These are phyloP conservation scores for Phylloporus scabripes DNA, from an alignment of 768 basidiomycete genomes.

Conservation along the genomic window DNA sequence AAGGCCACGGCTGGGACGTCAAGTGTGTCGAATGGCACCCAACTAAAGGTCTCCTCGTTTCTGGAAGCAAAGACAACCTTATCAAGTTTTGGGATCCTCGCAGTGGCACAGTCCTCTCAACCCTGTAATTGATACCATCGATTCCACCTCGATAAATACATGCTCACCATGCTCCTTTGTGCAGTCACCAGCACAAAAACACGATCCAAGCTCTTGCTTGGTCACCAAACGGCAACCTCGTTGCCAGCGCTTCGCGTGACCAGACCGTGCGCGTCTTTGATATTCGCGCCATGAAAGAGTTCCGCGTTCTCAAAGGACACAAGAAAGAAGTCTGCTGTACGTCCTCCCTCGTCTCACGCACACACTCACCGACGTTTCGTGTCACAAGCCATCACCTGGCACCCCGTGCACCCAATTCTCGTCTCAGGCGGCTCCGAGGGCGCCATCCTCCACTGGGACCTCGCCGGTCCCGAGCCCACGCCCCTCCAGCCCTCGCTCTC, in stretches of 20 bases:
- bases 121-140: conserved; percentile 53
- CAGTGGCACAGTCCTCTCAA: conserved; percentile 84
- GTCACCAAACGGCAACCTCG: conserved; percentile 91
- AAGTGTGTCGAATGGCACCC: conserved; percentile 99
- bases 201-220: conserved; percentile 90
- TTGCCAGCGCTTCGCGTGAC: conserved; percentile 93
- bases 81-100: conserved; percentile 99
- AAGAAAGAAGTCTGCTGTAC: conserved; percentile 97
- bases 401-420: conserved; percentile 88
- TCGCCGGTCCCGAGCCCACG: conserved; percentile 54
- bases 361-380: neutral
- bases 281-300: conserved; percentile 96
- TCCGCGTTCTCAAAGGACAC: conserved; percentile 88
- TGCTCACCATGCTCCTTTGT: neutral
- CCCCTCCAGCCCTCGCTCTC: conserved; percentile 36
- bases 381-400: conserved; percentile 82
- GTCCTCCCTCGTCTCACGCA: conserved; percentile 25
- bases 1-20: conserved; percentile 99
- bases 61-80: conserved; percentile 95
- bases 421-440: conserved; percentile 95
- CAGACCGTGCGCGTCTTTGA: conserved; percentile 95
- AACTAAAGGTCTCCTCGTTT: conserved; percentile 89
- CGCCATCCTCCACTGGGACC: conserved; percentile 90
- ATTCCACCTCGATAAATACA: neutral
- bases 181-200: conserved; percentile 93